Conservation (phyloP, 805 yeast genomes). For the Maudiozyma pseudohumilis region DNA sequence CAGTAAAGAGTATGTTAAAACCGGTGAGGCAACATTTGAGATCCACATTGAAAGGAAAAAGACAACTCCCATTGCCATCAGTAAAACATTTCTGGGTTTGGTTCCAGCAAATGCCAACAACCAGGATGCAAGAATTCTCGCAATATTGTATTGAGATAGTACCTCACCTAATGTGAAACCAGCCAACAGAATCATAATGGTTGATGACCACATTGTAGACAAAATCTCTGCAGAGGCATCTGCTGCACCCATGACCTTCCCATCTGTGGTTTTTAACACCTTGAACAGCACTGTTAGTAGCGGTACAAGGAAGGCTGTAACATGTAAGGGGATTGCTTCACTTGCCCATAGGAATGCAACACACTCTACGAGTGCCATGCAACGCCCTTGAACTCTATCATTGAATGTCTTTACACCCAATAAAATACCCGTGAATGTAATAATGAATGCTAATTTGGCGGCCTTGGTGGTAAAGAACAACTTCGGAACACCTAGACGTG, state of each 20-base stretch:
- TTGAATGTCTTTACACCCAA: slow-evolving; percentile 52
- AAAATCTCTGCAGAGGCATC: slow-evolving; percentile 63
- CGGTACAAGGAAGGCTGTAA: slow-evolving; percentile 79
- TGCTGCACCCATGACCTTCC: slow-evolving; percentile 50
- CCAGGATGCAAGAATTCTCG: slow-evolving; percentile 81
- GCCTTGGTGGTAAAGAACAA: slow-evolving; percentile 40
- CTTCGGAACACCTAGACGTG: slow-evolving; percentile 33
- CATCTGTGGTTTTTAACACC: slow-evolving; percentile 46
- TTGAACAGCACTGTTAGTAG: slow-evolving; percentile 61
- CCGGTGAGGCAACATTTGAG: slow-evolving; percentile 94
- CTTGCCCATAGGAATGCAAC: slow-evolving; percentile 84
- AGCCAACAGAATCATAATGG: slow-evolving; percentile 79
- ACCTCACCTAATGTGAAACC: slow-evolving; percentile 95
- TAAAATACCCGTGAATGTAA: slow-evolving; percentile 42
- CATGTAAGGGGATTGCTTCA: slow-evolving; percentile 85
- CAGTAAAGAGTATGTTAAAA: slow-evolving; percentile 75
- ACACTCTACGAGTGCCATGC: slow-evolving; percentile 57
- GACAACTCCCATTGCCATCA: slow-evolving; percentile 78
- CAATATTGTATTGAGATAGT: slow-evolving; percentile 79
- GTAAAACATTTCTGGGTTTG: slow-evolving; percentile 64
- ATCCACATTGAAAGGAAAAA: slow-evolving; percentile 90
- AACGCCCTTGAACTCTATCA: slow-evolving; percentile 50
- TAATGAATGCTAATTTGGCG: slow-evolving; percentile 39
- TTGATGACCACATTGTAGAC: slow-evolving; percentile 88
- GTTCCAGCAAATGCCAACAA: slow-evolving; percentile 73